phyloP scores from a whole-genome alignment of 768 basidiomycete genomes.

The Filobasidium wieringae region DNA sequence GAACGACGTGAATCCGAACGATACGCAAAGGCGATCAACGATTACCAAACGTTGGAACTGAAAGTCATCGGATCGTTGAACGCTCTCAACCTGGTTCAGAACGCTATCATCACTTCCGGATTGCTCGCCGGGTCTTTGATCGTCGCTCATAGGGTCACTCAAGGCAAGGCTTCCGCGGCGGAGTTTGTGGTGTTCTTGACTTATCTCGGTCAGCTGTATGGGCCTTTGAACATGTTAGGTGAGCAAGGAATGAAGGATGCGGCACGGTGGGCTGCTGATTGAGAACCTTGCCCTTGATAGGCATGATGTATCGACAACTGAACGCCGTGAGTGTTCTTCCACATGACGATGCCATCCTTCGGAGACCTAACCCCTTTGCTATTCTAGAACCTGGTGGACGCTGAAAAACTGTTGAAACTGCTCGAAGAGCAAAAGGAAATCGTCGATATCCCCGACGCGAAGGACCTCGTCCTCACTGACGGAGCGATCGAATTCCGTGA shows the following conservation, averaged over 20 bases:
- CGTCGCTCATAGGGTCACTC: constrained; percentile 58
- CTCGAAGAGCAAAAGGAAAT: constrained; percentile 65
- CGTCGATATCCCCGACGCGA: constrained; percentile 63
- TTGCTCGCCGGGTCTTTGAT: constrained; percentile 71
- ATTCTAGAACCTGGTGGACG: constrained; percentile 65
- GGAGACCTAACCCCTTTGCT: neutral
- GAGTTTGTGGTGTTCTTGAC: constrained; percentile 70
- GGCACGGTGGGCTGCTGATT: constrained; percentile 22
- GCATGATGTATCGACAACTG: constrained; percentile 49
- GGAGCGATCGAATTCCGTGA: constrained; percentile 85
- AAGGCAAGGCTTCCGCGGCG: constrained; percentile 46
- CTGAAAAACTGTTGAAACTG: constrained; percentile 69
- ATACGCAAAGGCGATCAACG: constrained; percentile 56
- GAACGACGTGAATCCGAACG: constrained; percentile 65
- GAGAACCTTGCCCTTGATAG: neutral
- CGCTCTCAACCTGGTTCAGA: constrained; percentile 57
- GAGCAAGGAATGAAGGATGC: constrained; percentile 44
- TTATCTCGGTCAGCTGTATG: constrained; percentile 64
- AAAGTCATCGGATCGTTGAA: constrained; percentile 64
- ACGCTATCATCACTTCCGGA: constrained; percentile 46
- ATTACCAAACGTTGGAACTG: constrained; percentile 64
- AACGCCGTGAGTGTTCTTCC: constrained; percentile 8
- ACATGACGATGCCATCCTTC: neutral
- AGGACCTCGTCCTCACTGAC: constrained; percentile 56
- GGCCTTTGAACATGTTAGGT: constrained; percentile 57